phyloP scores from a whole-genome alignment of 208 protist species.

The Herpetomonas samuelpessoai region DNA sequence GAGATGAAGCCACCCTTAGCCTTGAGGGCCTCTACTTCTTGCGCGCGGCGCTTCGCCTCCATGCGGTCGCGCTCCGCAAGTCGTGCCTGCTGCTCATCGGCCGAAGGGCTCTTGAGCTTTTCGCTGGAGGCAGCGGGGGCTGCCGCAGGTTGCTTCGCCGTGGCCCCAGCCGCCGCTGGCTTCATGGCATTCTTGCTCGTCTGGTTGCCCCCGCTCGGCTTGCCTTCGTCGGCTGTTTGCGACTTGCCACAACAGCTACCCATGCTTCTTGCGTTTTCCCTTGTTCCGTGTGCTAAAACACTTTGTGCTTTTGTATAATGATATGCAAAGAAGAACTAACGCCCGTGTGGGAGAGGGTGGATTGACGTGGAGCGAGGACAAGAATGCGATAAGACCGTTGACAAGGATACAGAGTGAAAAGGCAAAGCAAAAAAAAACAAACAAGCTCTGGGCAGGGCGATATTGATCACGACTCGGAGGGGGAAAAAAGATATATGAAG shows the following conservation, averaged over 20 bases:
- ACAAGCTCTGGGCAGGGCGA: background rate
- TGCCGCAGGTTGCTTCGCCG: background rate
- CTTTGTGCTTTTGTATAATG: no score
- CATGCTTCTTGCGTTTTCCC: slow-evolving; percentile 18
- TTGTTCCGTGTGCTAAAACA: no score
- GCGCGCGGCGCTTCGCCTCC: slow-evolving; percentile 1
- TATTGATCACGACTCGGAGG: background rate
- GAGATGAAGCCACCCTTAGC: slow-evolving; percentile 8
- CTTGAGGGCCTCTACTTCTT: slow-evolving; percentile 5
- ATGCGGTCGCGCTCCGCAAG: slow-evolving; percentile 7
- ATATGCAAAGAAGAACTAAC: slow-evolving; percentile 9
- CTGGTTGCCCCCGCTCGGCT: slow-evolving; percentile 5
- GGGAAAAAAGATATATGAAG: slow-evolving; percentile 1
- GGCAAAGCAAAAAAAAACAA: slow-evolving; percentile 18
- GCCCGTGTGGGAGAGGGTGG: background rate
- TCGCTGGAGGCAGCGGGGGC: background rate
- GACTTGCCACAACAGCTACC: slow-evolving; percentile 8
- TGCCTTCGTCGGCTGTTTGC: slow-evolving; percentile 1
- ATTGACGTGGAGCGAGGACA: background rate
- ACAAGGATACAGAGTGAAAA: slow-evolving; percentile 1
- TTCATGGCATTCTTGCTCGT: slow-evolving; percentile 1
- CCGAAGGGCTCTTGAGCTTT: no score
- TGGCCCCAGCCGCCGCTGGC: background rate
- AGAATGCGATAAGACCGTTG: background rate
- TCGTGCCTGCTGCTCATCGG: background rate